These are phyloP conservation scores for Heliamphora pulchella DNA, from an alignment of 179 eudicot genomes.

Conservation along the genomic window DNA sequence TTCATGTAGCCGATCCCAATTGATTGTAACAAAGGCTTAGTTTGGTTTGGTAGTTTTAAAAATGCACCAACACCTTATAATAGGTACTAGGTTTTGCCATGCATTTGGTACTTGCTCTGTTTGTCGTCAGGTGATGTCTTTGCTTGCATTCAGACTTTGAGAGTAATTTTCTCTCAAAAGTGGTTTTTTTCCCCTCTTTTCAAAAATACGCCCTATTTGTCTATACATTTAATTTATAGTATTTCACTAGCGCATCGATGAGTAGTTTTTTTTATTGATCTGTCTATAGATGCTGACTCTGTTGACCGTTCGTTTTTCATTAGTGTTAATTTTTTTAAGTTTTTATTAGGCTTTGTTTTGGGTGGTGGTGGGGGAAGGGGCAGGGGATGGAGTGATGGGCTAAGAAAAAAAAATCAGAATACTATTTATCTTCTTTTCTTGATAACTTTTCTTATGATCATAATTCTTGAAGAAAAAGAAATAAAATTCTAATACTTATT, in stretches of 20 bases:
- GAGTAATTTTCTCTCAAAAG: background rate
- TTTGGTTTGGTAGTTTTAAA: no score
- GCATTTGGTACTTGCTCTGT: background rate
- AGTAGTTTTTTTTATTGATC: background rate
- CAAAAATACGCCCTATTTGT: no score
- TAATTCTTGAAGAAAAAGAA: background rate
- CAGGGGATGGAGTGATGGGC: background rate
- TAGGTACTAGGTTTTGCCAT: background rate
- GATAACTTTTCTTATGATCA: background rate
- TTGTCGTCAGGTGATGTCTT: background rate
- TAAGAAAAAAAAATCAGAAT: background rate
- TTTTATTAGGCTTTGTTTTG: background rate
- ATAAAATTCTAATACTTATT: background rate
- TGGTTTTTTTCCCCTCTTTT: no score
- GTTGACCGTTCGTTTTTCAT: background rate
- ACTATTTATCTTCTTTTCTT: background rate
- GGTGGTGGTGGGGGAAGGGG: background rate
- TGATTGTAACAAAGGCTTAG: no score
- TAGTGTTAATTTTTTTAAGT: background rate
- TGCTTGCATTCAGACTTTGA: background rate
- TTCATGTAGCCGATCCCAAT: no score
- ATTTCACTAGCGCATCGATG: background rate
- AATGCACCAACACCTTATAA: no score
- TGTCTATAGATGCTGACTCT: background rate
- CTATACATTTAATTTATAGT: no score